These are phyloP conservation scores for Canavalia ensiformis DNA, from an alignment of 306 rosid genomes.

Conservation along the genomic window DNA sequence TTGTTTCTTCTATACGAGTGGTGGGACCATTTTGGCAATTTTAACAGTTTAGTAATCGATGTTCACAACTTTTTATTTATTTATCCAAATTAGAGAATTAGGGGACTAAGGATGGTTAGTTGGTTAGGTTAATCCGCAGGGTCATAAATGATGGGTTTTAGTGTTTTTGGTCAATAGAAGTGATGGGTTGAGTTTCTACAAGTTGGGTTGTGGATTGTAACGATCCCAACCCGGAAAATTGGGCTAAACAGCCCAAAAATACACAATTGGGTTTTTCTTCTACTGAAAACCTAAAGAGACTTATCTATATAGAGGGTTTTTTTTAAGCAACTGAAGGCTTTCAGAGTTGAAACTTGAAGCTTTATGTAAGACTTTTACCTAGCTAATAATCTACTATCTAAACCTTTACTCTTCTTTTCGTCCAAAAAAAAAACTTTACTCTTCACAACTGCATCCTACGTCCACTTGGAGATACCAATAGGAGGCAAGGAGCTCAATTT, in stretches of 20 bases:
- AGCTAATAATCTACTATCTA: not conserved
- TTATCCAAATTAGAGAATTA: not conserved
- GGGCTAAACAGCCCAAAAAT: not conserved
- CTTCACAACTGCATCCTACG: not conserved
- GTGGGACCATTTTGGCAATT: not conserved
- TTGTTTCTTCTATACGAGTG: not conserved
- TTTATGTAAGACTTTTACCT: not conserved
- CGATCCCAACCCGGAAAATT: not conserved
- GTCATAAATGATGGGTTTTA: not conserved
- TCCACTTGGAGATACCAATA: not conserved
- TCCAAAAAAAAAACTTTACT: not conserved
- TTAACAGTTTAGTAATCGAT: not conserved
- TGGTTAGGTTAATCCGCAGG: not conserved
- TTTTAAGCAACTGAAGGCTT: no score
- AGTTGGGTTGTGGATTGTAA: not conserved
- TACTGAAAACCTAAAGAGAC: not conserved
- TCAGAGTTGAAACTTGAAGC: not conserved
- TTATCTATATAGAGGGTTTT: no score
- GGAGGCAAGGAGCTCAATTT: not conserved
- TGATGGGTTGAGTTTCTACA: not conserved
- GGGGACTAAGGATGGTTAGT: not conserved
- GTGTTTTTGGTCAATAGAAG: no score
- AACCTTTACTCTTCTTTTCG: not conserved
- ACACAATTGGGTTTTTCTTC: not conserved
- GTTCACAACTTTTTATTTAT: not conserved